These are phyloP conservation scores for Gracilariopsis chorda DNA, from an alignment of 23 red algal species.

Conservation along the genomic window DNA sequence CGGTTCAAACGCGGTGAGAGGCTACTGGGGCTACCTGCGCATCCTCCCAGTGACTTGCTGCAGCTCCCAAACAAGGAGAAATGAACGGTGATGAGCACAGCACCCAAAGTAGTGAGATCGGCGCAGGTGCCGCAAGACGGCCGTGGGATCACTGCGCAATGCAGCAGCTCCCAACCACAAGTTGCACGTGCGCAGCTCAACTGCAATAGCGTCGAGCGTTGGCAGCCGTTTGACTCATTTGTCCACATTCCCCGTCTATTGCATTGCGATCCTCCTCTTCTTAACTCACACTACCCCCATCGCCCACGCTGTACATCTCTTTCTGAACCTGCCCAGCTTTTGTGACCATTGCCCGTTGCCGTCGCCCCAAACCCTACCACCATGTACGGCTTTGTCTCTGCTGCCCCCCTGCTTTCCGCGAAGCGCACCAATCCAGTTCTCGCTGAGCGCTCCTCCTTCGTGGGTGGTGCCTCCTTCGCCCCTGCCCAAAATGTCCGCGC, in stretches of 20 bases:
- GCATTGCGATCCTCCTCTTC: neutral
- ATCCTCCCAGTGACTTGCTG: too few relatives aligned
- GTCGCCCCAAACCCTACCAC: neutral
- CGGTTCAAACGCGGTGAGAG: neutral
- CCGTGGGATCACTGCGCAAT: too few relatives aligned
- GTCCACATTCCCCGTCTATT: too few relatives aligned
- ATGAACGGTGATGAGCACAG: conserved; percentile 2
- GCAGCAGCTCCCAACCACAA: neutral
- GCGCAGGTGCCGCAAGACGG: neutral
- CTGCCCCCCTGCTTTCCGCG: conserved; percentile 1
- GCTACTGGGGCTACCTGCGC: neutral
- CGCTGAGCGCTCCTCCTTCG: conserved; percentile 36
- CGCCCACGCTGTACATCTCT: neutral
- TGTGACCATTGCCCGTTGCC: neutral
- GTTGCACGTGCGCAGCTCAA: neutral
- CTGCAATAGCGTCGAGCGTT: too few relatives aligned
- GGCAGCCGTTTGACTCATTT: too few relatives aligned
- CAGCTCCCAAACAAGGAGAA: too few relatives aligned
- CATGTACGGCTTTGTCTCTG: conserved; percentile 57
- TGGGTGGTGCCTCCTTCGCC: neutral
- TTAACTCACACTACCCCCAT: too few relatives aligned
- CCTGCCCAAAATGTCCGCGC: neutral
- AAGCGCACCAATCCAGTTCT: neutral
- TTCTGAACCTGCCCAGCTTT: neutral
- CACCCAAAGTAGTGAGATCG: too few relatives aligned